phyloP scores from a whole-genome alignment of 768 basidiomycete species.

The Xerocomellus intermedius region DNA sequence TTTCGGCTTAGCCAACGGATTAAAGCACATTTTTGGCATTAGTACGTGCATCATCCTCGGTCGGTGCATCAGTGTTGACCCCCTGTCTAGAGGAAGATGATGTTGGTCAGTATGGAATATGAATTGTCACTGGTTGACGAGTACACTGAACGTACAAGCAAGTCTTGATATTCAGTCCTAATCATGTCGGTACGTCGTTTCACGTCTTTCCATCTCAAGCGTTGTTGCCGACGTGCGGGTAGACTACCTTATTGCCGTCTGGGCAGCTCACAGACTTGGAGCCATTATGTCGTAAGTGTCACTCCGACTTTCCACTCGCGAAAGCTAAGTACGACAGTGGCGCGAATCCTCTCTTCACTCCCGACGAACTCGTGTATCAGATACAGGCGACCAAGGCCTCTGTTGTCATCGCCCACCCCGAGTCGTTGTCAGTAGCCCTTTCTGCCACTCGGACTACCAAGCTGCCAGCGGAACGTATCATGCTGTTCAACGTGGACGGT shows the following conservation, averaged over 20 bases:
- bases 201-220: not conserved
- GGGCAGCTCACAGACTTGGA: slow-evolving; percentile 57
- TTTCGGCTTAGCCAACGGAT: slow-evolving; percentile 38
- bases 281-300: slow-evolving; percentile 54
- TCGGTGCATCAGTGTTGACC: not conserved
- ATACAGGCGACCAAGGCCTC: slow-evolving; percentile 46
- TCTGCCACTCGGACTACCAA: slow-evolving; percentile 43
- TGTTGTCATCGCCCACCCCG: slow-evolving; percentile 49
- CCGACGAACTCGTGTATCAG: slow-evolving; percentile 59
- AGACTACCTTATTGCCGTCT: slow-evolving; percentile 57
- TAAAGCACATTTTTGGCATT: slow-evolving; percentile 34
- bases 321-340: slow-evolving; percentile 38
- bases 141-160: slow-evolving; percentile 6
- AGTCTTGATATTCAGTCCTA: slow-evolving; percentile 67
- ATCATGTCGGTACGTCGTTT: slow-evolving; percentile 53
- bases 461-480: slow-evolving; percentile 43
- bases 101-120: slow-evolving; percentile 32
- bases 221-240: not conserved
- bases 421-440: slow-evolving; percentile 41
- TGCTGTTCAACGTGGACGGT: slow-evolving; percentile 37
- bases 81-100: slow-evolving; percentile 35
- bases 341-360: slow-evolving; percentile 59
- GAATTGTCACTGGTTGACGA: not conserved
- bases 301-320: not conserved
- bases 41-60: slow-evolving; percentile 23